Evolutionary conservation across 805 yeast genomes (phyloP).

Genomic region (Saccharomycopsis fibuligera): DNA sequence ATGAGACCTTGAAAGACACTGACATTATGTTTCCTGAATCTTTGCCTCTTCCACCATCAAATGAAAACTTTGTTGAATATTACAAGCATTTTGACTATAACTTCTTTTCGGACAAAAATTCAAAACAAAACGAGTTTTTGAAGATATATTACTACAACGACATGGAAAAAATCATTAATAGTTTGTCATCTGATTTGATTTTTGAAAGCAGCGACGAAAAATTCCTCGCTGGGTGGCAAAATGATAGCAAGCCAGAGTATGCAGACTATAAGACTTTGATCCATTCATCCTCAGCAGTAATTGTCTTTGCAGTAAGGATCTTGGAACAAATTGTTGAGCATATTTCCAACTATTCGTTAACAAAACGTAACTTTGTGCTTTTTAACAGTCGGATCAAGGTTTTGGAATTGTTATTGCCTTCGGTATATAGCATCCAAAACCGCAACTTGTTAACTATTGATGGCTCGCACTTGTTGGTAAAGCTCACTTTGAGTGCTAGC

Average conservation of each 20-base stretch:
- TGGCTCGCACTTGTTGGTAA: neutral
- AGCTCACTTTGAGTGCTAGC: constrained; percentile 1
- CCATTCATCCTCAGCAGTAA: neutral
- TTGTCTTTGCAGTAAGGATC: constrained; percentile 1
- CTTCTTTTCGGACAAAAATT: neutral
- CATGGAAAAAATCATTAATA: constrained; percentile 2
- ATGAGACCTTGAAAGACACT: neutral
- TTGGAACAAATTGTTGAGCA: constrained; percentile 9
- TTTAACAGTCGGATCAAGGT: constrained; percentile 6
- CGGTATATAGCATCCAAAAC: neutral
- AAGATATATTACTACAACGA: neutral
- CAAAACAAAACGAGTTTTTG: too few relatives aligned
- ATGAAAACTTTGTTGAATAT: neutral
- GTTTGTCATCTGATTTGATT: neutral
- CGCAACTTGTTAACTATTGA: neutral
- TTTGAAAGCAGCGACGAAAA: neutral
- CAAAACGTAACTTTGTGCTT: constrained; percentile 2
- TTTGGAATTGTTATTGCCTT: constrained; percentile 2
- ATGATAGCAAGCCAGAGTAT: neutral
- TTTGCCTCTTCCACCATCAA: neutral
- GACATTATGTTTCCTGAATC: neutral
- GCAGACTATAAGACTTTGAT: neutral
- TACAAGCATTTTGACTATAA: neutral
- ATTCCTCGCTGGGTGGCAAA: neutral
- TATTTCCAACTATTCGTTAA: constrained; percentile 8